These are phyloP conservation scores for Fusarium citri DNA, from an alignment of 2,329 filamentous ascomycete genomes.

Conservation along the genomic window DNA sequence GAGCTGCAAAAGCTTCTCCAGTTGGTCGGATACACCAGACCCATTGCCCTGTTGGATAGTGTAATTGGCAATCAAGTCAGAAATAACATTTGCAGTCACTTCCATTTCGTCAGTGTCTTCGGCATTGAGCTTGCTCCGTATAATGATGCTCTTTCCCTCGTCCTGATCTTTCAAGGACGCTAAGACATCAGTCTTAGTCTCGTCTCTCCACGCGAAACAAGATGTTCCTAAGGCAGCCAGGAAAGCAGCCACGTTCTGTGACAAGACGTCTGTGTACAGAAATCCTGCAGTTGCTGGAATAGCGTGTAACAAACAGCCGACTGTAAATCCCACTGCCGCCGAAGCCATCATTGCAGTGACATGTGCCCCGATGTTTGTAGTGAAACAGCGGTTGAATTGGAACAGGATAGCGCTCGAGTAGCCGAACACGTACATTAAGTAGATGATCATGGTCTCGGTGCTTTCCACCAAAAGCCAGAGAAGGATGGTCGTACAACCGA, in stretches of 20 bases:
- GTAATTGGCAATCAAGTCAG: not conserved
- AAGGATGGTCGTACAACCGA: not conserved
- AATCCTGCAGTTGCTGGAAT: not conserved
- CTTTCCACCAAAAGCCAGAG: not conserved
- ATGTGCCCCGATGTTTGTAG: not conserved
- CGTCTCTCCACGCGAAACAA: not conserved
- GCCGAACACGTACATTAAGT: slow-evolving; percentile 3
- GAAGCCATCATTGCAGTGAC: not conserved
- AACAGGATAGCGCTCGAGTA: not conserved
- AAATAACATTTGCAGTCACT: not conserved
- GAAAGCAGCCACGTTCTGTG: not conserved
- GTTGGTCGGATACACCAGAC: not conserved
- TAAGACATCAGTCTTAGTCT: not conserved
- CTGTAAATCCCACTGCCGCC: not conserved
- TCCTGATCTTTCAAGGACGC: accelerated
- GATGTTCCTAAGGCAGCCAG: not conserved
- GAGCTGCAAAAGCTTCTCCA: not conserved
- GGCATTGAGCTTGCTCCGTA: not conserved
- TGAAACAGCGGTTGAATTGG: slow-evolving; percentile 8
- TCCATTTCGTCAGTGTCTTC: not conserved
- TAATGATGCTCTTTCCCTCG: not conserved
- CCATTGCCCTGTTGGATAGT: not conserved
- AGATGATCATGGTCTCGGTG: not conserved
- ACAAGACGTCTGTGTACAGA: not conserved
- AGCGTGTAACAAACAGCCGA: slow-evolving; percentile 1